Evolutionary conservation across 148 eudicot species (phyloP).

Genomic region (Linanthus parryae): DNA sequence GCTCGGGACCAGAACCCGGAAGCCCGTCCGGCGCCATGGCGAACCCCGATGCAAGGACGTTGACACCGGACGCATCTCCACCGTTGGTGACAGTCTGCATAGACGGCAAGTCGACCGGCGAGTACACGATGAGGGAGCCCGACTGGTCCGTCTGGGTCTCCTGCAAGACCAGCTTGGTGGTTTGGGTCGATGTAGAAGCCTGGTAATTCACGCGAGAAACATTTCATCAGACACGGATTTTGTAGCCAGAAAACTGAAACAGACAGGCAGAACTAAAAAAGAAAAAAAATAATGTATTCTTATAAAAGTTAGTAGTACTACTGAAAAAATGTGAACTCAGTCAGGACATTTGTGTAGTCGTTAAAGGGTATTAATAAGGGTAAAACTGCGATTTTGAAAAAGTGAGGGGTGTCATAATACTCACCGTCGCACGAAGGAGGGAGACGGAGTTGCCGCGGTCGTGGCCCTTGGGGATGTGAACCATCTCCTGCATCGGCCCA

Average conservation of each 20-base stretch:
- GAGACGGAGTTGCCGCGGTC: constrained; percentile 31
- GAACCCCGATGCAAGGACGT: constrained; percentile 68
- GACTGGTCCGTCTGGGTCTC: constrained; percentile 34
- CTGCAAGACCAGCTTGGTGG: constrained; percentile 33
- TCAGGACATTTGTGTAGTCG: not conserved
- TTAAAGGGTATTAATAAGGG: not conserved
- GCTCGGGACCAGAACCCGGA: constrained; percentile 19
- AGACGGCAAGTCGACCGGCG: constrained; percentile 25
- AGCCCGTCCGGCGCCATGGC: constrained; percentile 42
- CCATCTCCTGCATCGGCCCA: constrained; percentile 26
- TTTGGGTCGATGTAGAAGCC: constrained; percentile 21
- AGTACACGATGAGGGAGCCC: constrained; percentile 31
- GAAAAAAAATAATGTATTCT: not conserved
- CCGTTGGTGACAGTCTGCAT: constrained; percentile 31
- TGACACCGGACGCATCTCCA: constrained; percentile 45
- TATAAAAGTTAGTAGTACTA: too few species aligned
- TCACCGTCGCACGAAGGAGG: constrained; percentile 32
- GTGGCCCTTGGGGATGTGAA: constrained; percentile 31
- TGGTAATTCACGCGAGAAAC: not conserved
- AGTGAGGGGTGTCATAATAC: constrained; percentile 10
- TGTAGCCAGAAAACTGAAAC: not conserved
- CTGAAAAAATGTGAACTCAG: too few species aligned
- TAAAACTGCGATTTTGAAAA: not conserved
- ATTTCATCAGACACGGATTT: not conserved
- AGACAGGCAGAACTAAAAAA: not conserved